Evolutionary conservation across 257 asterid genomes (phyloP), one percentile per base, ranked within the genome.

Genomic region (Solanum lignicaule): DNA sequence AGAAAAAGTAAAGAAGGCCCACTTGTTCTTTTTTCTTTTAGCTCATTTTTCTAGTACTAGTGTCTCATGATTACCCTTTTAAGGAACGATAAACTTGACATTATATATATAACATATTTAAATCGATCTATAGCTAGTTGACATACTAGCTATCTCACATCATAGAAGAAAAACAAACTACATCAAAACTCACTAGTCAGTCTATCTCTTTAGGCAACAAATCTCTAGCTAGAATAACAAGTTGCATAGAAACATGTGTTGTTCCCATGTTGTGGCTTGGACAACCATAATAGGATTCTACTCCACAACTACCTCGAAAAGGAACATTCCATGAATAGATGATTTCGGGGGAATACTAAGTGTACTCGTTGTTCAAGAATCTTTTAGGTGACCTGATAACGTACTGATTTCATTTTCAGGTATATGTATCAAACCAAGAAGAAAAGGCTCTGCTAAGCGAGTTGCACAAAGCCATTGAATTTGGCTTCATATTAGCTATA

Each of bases 371-470:
- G 29, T 60, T 60, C 13, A 23, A 60, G 6, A 60, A 60, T 60
- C 13, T 21, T 62, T 62, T 62, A 23, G 69, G 69, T 62, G 31
- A 23, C 1, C 1, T n/a, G 1, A 23, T 62, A 62, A 62, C 12
- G 3, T 4, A 62, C 4, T 78, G 62, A 9, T 43, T 35, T 3
- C 33, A 36, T 91, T 86, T 69, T 83, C 87, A 94, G 95, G 93
- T 92, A 39, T 91, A 87, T 78, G 92, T 75, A 41, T 79, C 93
- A 89, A 94, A 88, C 65, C 23, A 91, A 82, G 93, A 92, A 86
- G 43, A 83, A 25, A 85, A 89, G 2, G 87, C 85, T 13, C 33
- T 78, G 7, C 60, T 73, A 33, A 83, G 89, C 78, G 69, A 65
- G 55, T 87, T 90, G 71, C 90, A 90, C 43, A 76, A 43, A 48